Evolutionary conservation across 805 yeast species (phyloP).

Genomic region (Debaryomyces maramus): DNA sequence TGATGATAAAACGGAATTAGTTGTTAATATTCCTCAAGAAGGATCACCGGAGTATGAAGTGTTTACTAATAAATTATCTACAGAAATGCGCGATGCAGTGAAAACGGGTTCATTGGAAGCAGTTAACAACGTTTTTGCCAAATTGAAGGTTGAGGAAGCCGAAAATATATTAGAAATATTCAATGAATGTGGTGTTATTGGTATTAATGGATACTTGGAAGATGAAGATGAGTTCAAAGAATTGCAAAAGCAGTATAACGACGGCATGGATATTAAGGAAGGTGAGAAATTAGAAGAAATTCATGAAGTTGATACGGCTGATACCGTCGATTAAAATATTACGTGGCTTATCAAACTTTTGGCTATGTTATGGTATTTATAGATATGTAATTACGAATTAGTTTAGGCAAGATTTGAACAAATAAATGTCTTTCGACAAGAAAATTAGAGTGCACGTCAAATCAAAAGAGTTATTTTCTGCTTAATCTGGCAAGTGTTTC

Average conservation of each 20-base stretch:
- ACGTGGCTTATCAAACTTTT: too few species aligned
- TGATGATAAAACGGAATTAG: slow-evolving; percentile 77
- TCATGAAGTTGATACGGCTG: slow-evolving; percentile 16
- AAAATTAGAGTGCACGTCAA: background rate
- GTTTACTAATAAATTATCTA: slow-evolving; percentile 56
- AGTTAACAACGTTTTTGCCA: slow-evolving; percentile 79
- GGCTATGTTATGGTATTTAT: background rate
- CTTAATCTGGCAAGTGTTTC: slow-evolving; percentile 39
- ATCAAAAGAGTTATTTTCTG: slow-evolving; percentile 19
- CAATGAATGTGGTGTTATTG: slow-evolving; percentile 79
- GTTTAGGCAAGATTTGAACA: background rate
- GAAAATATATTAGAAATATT: slow-evolving; percentile 72
- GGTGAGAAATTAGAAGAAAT: slow-evolving; percentile 11
- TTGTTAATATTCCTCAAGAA: slow-evolving; percentile 64
- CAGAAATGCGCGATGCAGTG: slow-evolving; percentile 73
- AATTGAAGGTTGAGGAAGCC: slow-evolving; percentile 72
- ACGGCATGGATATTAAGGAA: slow-evolving; percentile 12
- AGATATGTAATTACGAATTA: slow-evolving; percentile 1
- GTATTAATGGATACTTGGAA: slow-evolving; percentile 73
- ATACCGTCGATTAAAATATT: slow-evolving; percentile 23
- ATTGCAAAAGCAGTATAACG: slow-evolving; percentile 49
- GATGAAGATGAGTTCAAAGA: slow-evolving; percentile 67
- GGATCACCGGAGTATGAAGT: slow-evolving; percentile 56
- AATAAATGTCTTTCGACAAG: too few species aligned
- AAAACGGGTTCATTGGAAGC: slow-evolving; percentile 67